Conservation (phyloP, 2,329 filamentous ascomycete species). For the Botrytis elliptica region DNA sequence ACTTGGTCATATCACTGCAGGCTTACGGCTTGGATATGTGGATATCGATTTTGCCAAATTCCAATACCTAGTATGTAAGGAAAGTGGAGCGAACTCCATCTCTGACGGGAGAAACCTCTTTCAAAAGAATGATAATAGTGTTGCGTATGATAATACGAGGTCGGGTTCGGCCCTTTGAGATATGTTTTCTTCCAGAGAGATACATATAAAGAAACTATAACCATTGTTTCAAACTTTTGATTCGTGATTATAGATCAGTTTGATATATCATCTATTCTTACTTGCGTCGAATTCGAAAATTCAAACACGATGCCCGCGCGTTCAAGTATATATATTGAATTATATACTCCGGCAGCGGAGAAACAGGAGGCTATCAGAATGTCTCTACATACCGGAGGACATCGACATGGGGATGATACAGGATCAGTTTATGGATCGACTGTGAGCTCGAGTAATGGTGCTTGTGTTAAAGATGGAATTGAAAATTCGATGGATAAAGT, state of each 20-base stretch:
- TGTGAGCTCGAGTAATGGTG: not conserved
- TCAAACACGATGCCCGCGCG: conserved; percentile 13
- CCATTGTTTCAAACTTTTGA: not conserved
- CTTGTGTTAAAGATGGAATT: not conserved
- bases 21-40: conserved; percentile 13
- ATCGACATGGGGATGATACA: not conserved
- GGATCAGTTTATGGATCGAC: not conserved
- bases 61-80: conserved; percentile 5
- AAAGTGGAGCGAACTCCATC: not conserved
- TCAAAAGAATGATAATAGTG: not conserved
- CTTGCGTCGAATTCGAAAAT: not conserved
- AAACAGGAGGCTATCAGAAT: conserved; percentile 16
- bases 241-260: not conserved
- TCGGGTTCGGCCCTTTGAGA: not conserved
- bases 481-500: not conserved
- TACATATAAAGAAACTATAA: conserved; percentile 7
- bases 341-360: conserved; percentile 19
- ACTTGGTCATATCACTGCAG: conserved; percentile 15
- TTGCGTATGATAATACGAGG: not conserved
- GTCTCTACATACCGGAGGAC: conserved; percentile 16
- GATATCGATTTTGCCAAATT: not conserved
- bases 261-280: not conserved
- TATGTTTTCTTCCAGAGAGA: not conserved
- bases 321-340: conserved; percentile 18
- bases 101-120: conserved; percentile 15